Conservation (phyloP, 768 basidiomycete species). For the Filobasidium wieringae region DNA sequence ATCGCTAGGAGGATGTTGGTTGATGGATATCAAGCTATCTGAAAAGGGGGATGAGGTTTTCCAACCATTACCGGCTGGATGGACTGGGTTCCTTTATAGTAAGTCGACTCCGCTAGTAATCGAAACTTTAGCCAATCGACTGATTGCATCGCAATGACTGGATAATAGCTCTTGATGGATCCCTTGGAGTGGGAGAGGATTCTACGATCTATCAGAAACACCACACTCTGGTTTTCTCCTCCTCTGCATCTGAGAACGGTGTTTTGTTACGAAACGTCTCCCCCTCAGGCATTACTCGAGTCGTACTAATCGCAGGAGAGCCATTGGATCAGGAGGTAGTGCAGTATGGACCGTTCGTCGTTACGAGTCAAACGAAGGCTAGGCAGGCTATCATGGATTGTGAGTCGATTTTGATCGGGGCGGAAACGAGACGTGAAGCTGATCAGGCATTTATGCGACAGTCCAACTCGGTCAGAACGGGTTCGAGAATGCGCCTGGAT, state of each 20-base stretch:
- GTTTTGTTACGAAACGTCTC: conserved; percentile 49
- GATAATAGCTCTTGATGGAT: conserved; percentile 53
- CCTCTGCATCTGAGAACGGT: conserved; percentile 51
- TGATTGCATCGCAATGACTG: neutral
- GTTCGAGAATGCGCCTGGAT: conserved; percentile 76
- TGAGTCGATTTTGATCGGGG: conserved; percentile 40
- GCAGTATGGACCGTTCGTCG: conserved; percentile 52
- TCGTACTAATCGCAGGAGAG: conserved; percentile 71
- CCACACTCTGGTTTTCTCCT: conserved; percentile 75
- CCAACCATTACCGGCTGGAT: conserved; percentile 70
- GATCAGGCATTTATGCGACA: conserved; percentile 27
- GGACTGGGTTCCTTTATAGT: conserved; percentile 85
- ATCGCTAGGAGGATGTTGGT: conserved; percentile 89
- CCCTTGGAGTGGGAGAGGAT: conserved; percentile 50
- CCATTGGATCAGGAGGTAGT: conserved; percentile 78
- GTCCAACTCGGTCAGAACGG: conserved; percentile 69
- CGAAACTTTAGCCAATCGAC: neutral
- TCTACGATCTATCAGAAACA: conserved; percentile 46
- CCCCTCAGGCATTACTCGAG: conserved; percentile 53
- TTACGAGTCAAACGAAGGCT: conserved; percentile 70
- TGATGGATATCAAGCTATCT: conserved; percentile 63
- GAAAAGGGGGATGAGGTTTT: conserved; percentile 54
- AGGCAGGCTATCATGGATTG: conserved; percentile 71
- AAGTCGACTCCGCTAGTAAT: conserved; percentile 38
- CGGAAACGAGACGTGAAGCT: conserved; percentile 4